Evolutionary conservation across 306 rosid genomes (phyloP), one percentile per base, ranked within the genome.

Genomic region (Casuarina cunninghamiana): DNA sequence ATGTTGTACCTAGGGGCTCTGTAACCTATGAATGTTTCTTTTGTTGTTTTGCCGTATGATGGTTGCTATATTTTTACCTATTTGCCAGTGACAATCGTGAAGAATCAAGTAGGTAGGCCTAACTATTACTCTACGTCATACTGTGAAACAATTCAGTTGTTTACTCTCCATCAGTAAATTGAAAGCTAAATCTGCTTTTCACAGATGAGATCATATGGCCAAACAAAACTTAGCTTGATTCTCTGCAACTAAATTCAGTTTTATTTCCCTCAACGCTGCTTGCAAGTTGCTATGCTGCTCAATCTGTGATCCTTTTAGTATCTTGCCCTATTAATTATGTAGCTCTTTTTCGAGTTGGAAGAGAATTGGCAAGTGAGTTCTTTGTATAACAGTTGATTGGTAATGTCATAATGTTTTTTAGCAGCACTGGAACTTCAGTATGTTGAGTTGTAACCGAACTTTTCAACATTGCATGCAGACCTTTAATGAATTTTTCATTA

Each of bases 401-500:
- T 41, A 38, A 16, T 57, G 16, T 13, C 11, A 61, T 75, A 39
- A 11, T 61, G 26, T 51, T 55, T 39, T 58, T 53, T 75, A 60
- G 17, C 42, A 44, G 17, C 65, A 10, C 41, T 35, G 42, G 41
- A 61, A 61, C 32, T 61, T 61, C 68, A 32, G 43, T 61, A 13
- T 61, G 43, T 32, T 61, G 32, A 26, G 32, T 38, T 26, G 16
- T 37, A 51, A 15, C 35, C 49, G 50, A 67, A 7, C 3, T 61
- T 77, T 80, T 69, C 9, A 77, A 60, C 78, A 69, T 80, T 78
- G 46, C 73, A 44, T 63, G 83, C 94, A 95, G 98, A 95, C 97
- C 38, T 95, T 95, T 86, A 95, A 95, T 79, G 97, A 95, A 58
- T 95, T 95, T 75, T 95, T 95, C 66, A 76, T 91, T 72, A 84